Evolutionary conservation across 23 red algal species (phyloP), one percentile per base, ranked within the genome.

Genomic region (Gracilaria domingensis): DNA sequence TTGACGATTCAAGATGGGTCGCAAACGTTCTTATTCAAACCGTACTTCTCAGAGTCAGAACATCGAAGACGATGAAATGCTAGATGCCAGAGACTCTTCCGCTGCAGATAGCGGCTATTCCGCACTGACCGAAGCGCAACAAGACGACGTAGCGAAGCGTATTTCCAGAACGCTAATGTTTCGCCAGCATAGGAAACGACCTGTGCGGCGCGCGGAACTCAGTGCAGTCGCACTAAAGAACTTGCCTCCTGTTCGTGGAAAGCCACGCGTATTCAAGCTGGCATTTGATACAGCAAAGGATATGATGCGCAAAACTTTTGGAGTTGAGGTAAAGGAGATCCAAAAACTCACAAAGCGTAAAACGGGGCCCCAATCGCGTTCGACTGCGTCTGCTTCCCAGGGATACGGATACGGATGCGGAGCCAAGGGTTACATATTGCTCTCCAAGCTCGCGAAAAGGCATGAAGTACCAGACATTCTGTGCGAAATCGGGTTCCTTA

Each of bases 401-500:
- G 28, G 12, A 58, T 55, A 56, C 16, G 48, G 77, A 9, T 75
- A n/a, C 17, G 49, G 51, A 81, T 81, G 25, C 21, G 70, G 49
- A 8, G 61, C 49, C 39, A 89, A 89, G 51, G 86, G 72, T 39
- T 89, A 89, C 60, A 61, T 89, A 0, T 33, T 89, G 25, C 24
- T 51, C 23, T 65, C 86, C 38, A 33, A 33, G 4, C 24, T 64
- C 16, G 14, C 44, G 45, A 55, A 48, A 12, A 12, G 86, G 20
- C 64, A 36, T 17, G 86, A 89, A 38, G 72, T 59, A 16, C n/a
- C 38, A 4, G 51, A 82, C 36, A 48, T 51, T 28, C 16, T 69
- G 65, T 75, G 72, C 39, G 79, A 72, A 55, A 47, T 82, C 2
- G 88, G 77, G 12, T 92, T 92, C 59, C 62, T 92, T 8, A 83